These are phyloP conservation scores for Nissolia schottii DNA, from an alignment of 306 rosid genomes.

Conservation along the genomic window DNA sequence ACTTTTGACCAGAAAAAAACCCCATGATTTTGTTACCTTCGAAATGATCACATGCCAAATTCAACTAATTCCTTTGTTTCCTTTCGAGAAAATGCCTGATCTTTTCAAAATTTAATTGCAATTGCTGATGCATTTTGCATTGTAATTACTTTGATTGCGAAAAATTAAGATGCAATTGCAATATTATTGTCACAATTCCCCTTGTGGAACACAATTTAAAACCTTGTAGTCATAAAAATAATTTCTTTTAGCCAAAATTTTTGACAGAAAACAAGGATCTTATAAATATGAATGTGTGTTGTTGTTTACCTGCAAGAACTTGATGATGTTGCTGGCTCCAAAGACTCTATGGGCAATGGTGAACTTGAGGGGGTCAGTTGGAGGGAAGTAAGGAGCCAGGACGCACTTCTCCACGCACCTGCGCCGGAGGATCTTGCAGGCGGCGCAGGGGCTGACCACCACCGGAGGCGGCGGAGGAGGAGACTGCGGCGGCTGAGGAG, in stretches of 20 bases:
- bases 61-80: neutral
- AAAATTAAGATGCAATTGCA: no score
- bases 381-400: conserved; percentile 94
- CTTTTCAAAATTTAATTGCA: neutral
- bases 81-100: conserved; percentile 1
- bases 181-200: no score
- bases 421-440: conserved; percentile 96
- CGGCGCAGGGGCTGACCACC: conserved; percentile 89
- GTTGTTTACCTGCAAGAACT: conserved; percentile 96
- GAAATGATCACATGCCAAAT: neutral
- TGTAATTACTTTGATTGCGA: no score
- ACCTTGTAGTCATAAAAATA: no score
- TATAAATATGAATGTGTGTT: neutral
- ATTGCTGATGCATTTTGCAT: no score
- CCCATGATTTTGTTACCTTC: conserved; percentile 33
- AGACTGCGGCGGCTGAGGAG: conserved; percentile 11
- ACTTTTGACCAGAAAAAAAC: conserved; percentile 51
- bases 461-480: conserved; percentile 31
- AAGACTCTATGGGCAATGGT: conserved; percentile 98
- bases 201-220: no score
- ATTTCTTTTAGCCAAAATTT: no score
- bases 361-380: conserved; percentile 90
- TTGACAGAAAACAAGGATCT: no score
- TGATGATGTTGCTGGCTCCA: conserved; percentile 98
- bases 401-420: conserved; percentile 87